A percentile compares a stretch with the other conserved stretches of the same genome.
Conservation (phyloP, 345 rosid species). For the Arabis alpina region DNA sequence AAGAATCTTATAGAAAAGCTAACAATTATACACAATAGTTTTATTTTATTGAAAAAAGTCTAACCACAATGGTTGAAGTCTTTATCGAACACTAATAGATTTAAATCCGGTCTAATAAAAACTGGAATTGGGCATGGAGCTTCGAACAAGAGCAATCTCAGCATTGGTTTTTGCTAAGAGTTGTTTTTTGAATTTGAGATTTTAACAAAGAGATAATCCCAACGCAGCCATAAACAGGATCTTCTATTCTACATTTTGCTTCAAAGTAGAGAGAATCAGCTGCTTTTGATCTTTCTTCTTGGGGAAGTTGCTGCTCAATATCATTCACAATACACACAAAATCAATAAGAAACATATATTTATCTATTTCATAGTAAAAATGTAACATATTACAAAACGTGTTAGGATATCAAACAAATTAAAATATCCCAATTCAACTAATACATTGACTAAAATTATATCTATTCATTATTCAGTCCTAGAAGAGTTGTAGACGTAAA, state of each 20-base stretch:
- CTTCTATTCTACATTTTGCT: constrained; percentile 31
- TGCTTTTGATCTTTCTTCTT: constrained; percentile 19
- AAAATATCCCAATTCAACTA: constrained; percentile 1
- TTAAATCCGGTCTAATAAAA: background rate
- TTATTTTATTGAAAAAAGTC: background rate
- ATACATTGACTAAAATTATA: constrained; percentile 2
- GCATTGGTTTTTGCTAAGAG: constrained; percentile 24
- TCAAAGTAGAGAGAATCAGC: constrained; percentile 26
- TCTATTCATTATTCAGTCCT: background rate
- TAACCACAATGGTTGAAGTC: constrained; percentile 10
- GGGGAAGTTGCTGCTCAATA: constrained; percentile 29
- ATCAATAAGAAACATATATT: background rate
- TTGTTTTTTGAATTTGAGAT: constrained; percentile 11
- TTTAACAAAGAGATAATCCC: constrained; percentile 23
- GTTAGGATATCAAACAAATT: background rate
- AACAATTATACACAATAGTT: background rate
- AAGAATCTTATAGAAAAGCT: constrained; percentile 4
- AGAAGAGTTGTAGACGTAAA: constrained; percentile 29
- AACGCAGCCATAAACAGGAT: constrained; percentile 31
- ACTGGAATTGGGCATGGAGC: background rate
- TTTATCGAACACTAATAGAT: background rate
- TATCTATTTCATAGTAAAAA: constrained; percentile 6
- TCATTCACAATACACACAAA: background rate
- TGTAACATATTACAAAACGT: background rate
- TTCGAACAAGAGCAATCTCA: constrained; percentile 29